Base-by-base conservation (phyloP, 1,284 basidiomycete genomes). In the Apiotrichum mycotoxinovorans region DNA sequence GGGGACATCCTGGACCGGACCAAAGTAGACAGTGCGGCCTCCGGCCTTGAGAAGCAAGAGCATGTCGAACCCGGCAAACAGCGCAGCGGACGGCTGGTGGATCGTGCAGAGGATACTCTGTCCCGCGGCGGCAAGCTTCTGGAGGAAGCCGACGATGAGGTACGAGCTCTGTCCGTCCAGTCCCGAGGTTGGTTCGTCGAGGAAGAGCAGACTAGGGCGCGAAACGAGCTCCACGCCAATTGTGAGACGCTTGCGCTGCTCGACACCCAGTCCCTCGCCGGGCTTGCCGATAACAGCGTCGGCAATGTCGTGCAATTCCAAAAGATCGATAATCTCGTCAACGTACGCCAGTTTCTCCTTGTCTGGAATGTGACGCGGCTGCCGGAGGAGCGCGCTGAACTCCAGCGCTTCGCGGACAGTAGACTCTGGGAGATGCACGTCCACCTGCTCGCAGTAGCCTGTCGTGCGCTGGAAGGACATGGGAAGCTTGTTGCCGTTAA, bases 351-450 rank as follows among this genome's bases (percentile, higher is more conserved):
- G 72, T 70, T 81, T 81, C 38, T 82, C 80, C 60, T 78, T 79
- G 25, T 80, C 73, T 0, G 88, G 79, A 1, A 89, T 82, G 4
- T 79, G 79, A 5, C 80, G 74, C 0, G 88, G 87, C 67, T 94
- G 91, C 20, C 91, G 84, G 11, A 94, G 78, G 60, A 85, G 82
- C 0, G 91, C 91, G 1, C 87, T 89, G 76, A 94, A 91, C 33
- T 84, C 77, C 0, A 95, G 77, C 0, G 91, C 87, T 68, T 95
- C 91, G 23, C 89, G 81, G 4, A 95, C 91, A 9, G 75, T 77
- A 3, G 73, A 58, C 50, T 65, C 64, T 11, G 71, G 71, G 7
- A 71, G 62, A 56, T 73, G 72, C 18, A 72, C 67, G 51, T 76
- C 74, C 26, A 68, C 65, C 60, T 76, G 74, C 60, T 75, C 78